Percentiles rank a stretch among this genome's conserved stretches.
phyloP scores from a whole-genome alignment of 306 rosid species.

The Dalbergia cultrata region DNA sequence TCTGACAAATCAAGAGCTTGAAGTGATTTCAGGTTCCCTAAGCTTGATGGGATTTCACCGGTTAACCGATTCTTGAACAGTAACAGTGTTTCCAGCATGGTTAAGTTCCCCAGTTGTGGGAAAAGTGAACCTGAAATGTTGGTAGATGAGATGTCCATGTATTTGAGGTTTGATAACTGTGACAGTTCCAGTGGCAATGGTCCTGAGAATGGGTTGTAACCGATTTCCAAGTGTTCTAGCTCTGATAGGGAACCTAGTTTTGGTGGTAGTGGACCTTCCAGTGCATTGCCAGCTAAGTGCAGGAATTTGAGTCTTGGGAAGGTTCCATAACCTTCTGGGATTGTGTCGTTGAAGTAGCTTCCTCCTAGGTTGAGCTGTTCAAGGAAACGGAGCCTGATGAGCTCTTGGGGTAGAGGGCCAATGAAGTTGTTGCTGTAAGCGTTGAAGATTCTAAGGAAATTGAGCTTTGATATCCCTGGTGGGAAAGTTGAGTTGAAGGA shows the following conservation, averaged over 20 bases:
- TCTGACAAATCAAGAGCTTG: conserved; percentile 77
- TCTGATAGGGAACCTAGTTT: conserved; percentile 64
- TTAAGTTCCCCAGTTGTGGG: conserved; percentile 73
- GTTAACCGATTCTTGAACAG: conserved; percentile 70
- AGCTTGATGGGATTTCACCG: conserved; percentile 73
- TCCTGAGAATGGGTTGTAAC: conserved; percentile 77
- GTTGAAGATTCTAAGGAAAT: conserved; percentile 69
- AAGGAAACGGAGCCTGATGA: conserved; percentile 63
- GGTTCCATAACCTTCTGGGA: conserved; percentile 72
- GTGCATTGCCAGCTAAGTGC: conserved; percentile 73
- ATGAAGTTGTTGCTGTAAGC: conserved; percentile 90
- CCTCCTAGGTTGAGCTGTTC: conserved; percentile 92
- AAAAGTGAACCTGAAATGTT: conserved; percentile 70
- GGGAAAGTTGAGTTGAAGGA: conserved; percentile 82
- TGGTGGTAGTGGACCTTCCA: conserved; percentile 71
- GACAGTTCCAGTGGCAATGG: conserved; percentile 65
- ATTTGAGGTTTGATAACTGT: conserved; percentile 61
- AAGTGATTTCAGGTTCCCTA: conserved; percentile 64
- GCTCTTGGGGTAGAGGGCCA: conserved; percentile 72
- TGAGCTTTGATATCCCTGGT: conserved; percentile 83
- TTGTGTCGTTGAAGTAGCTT: conserved; percentile 76
- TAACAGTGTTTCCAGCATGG: conserved; percentile 63
- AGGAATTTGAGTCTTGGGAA: conserved; percentile 65
- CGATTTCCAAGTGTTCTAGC: conserved; percentile 83
- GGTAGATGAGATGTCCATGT: conserved; percentile 73